Base-by-base conservation (phyloP, 192 early-diverging fungal genomes). In the Gigaspora rosea region DNA sequence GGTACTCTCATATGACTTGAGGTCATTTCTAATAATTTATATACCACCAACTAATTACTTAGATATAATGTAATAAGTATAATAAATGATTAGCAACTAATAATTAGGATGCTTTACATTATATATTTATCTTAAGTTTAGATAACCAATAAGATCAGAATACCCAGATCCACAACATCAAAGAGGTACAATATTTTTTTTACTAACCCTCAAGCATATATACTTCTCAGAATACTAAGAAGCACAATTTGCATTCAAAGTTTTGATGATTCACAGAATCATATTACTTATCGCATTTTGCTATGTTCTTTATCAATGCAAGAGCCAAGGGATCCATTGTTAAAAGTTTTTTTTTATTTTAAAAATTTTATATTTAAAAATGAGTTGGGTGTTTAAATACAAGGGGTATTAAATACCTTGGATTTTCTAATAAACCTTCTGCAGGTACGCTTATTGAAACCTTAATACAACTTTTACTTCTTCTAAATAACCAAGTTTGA, bases 381-480 rank as follows among this genome's bases (percentile, higher is more conserved):
- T n/a, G n/a, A n/a, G n/a, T n/a, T n/a, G n/a, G n/a, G n/a, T n/a
- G n/a, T n/a, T n/a, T n/a, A n/a, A n/a, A n/a, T n/a, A n/a, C n/a
- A n/a, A n/a, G n/a, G n/a, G n/a, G n/a, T n/a, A n/a, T n/a, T n/a
- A n/a, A n/a, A n/a, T n/a, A n/a, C n/a, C n/a, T n/a, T 5, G n/a
- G n/a, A 41, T 41, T 41, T 41, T 41, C 36, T 41, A 41, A 41
- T 41, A 5, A 41, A 3, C 85, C 85, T 86, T 86, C 85, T 86
- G 85, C 88, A 91, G 88, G 86, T 92, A 90, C 90, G 92, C 88
- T 85, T 88, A 91, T 84, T 84, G 89, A 87, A 87, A 91, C 89
- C 90, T 90, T 92, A 88, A 90, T 90, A 91, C 89, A 86, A 92
- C 90, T 93, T 91, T 88, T 93, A 93, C 90, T 93, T 93, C 90